Conservation (phyloP, 495 filamentous ascomycete species). For the Podospora pseudopauciseta region DNA sequence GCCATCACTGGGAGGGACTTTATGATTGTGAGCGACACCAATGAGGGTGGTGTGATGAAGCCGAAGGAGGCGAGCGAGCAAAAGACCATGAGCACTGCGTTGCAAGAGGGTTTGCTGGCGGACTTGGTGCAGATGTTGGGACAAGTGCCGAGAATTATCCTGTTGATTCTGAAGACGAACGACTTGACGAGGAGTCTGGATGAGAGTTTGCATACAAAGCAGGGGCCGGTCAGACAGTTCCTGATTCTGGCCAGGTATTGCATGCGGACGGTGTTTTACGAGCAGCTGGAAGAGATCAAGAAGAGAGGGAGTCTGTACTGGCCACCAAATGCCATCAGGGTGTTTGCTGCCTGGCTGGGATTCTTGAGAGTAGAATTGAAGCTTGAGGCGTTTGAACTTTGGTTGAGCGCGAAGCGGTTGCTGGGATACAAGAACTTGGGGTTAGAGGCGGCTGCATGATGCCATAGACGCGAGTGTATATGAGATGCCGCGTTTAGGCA, state of each 20-base stretch:
- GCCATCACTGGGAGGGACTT: conserved; percentile 96
- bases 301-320: conserved; percentile 42
- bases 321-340: conserved; percentile 47
- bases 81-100: conserved; percentile 70
- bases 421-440: conserved; percentile 29
- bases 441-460: conserved; percentile 1
- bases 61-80: conserved; percentile 69
- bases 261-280: conserved; percentile 79
- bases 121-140: conserved; percentile 85
- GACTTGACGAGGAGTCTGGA: conserved; percentile 93
- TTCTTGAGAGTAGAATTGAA: conserved; percentile 51
- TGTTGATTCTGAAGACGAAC: conserved; percentile 97
- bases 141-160: conserved; percentile 83
- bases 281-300: conserved; percentile 70
- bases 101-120: conserved; percentile 83
- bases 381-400: conserved; percentile 56
- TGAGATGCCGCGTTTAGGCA: neutral
- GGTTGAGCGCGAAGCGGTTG: conserved; percentile 51
- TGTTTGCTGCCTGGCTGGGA: conserved; percentile 50
- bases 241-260: conserved; percentile 93
- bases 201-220: conserved; percentile 84
- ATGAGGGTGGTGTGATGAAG: conserved; percentile 40
- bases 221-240: conserved; percentile 84
- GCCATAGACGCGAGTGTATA: neutral
- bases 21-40: conserved; percentile 55